Evolutionary conservation across 345 rosid species (phyloP).

Genomic region (Gossypium australe): DNA sequence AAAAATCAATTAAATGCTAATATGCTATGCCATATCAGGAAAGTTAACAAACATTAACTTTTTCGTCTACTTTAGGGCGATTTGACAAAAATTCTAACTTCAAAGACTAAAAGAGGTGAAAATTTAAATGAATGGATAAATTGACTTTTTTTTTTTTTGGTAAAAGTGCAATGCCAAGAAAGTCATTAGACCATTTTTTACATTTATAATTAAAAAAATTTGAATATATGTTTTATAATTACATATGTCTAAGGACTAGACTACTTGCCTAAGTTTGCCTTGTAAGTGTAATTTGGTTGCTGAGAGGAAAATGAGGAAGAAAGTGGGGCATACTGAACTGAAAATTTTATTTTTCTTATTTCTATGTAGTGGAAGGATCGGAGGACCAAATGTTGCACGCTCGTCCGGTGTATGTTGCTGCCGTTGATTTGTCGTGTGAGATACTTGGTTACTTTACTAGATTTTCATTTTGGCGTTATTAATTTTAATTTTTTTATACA

Average conservation of each 20-base stretch:
- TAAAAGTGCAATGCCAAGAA: too few species aligned
- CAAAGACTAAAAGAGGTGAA: too few species aligned
- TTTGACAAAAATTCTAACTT: too few species aligned
- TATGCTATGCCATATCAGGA: too few species aligned
- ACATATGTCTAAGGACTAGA: too few species aligned
- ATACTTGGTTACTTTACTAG: conserved; percentile 5
- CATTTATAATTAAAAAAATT: too few species aligned
- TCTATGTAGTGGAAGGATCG: conserved; percentile 54
- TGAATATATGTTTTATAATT: too few species aligned
- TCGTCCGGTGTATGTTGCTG: conserved; percentile 92
- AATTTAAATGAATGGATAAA: too few species aligned
- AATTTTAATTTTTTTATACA: neutral
- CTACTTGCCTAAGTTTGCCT: conserved; percentile 11
- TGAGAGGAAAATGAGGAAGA: neutral
- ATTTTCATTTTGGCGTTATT: neutral
- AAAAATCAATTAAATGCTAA: too few species aligned
- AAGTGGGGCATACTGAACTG: neutral
- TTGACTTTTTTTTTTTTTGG: too few species aligned
- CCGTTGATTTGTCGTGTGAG: conserved; percentile 90
- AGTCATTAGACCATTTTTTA: too few species aligned
- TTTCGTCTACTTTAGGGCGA: accelerated
- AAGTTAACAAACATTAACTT: too few species aligned
- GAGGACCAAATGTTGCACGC: conserved; percentile 77
- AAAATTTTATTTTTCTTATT: neutral
- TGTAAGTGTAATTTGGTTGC: conserved; percentile 28